Evolutionary conservation across 1,284 basidiomycete species (phyloP).

Genomic region (Trametes versicolor): DNA sequence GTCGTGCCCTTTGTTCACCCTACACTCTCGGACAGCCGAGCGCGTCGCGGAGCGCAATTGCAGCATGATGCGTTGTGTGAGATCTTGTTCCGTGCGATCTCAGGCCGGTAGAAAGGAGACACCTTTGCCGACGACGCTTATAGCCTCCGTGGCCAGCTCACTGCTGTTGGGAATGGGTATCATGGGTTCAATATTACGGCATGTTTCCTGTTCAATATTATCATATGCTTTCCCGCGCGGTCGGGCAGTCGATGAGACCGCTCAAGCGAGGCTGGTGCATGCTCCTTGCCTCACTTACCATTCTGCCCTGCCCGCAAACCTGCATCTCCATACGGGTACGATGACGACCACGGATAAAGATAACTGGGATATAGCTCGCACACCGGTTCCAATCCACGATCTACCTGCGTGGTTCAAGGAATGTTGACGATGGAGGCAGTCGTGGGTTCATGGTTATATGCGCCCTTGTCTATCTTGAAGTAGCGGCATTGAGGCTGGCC

Average conservation of each 20-base stretch:
- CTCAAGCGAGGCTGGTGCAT: background rate
- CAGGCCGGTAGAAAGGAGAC: slow-evolving; percentile 4
- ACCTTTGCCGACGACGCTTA: slow-evolving; percentile 4
- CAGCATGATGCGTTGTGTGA: background rate
- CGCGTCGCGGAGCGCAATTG: background rate
- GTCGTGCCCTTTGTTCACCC: background rate
- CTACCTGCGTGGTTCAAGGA: too few relatives aligned
- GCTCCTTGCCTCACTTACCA: too few relatives aligned
- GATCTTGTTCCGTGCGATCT: background rate
- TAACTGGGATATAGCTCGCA: too few relatives aligned
- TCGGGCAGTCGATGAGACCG: background rate
- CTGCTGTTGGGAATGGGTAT: background rate
- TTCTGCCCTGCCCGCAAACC: too few relatives aligned
- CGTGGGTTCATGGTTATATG: too few relatives aligned
- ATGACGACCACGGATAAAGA: too few relatives aligned
- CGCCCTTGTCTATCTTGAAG: too few relatives aligned
- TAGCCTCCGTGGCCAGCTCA: slow-evolving; percentile 19
- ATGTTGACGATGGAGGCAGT: too few relatives aligned
- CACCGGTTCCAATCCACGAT: too few relatives aligned
- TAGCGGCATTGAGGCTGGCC: too few relatives aligned
- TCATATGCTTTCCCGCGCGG: slow-evolving; percentile 2
- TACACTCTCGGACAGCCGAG: background rate
- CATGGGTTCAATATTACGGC: background rate
- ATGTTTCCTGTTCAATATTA: background rate
- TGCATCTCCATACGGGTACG: too few relatives aligned